Base-by-base conservation (phyloP, 306 rosid species). In the Malus asiatica region DNA sequence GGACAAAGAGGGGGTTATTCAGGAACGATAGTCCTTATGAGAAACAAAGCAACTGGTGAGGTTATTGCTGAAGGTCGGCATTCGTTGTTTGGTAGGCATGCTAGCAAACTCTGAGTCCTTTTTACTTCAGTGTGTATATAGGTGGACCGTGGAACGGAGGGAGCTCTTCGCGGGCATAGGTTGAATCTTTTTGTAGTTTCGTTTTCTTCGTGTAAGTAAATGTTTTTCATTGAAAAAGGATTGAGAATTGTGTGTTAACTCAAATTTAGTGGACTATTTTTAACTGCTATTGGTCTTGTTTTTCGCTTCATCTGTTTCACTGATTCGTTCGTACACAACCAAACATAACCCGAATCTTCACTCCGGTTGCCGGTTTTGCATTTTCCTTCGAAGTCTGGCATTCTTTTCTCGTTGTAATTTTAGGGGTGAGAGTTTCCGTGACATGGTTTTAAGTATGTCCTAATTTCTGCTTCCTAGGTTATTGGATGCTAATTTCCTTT, bases 21-120 rank as follows among this genome's bases (percentile, higher is more conserved):
- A 22, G 99, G 96, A 76, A 90, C 97, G 4, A 12, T 81, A 48
- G 96, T 95, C 76, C 77, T 85, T 70, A 27, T 95, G 19, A 90
- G 84, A 81, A 95, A 90, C 77, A 92, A 92, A 83, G 86, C 83
- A 35, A 92, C 96, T 0, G 97, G 97, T 62, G 97, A 95, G 70
- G 70, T 92, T 62, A 87, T 95, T 62, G 97, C 99, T 45, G 97
- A 92, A 88, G 99, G 99, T 40, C 88, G 99, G 23, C 97, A 90
- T 86, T 92, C 97, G 10, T 86, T 92, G 77, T 92, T 90, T 69
- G 91, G 92, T 71, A 83, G 77, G 58, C 97, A 85, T 52, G 71
- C 82, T 55, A 91, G 93, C 81, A 95, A 89, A 86, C 84, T 90
- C 77, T 90, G 85, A 89, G 69, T 60, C 40, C 57, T 5, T 32